Evolutionary conservation across 129 eudicot species (phyloP).

Genomic region (Ambrosia trifida): DNA sequence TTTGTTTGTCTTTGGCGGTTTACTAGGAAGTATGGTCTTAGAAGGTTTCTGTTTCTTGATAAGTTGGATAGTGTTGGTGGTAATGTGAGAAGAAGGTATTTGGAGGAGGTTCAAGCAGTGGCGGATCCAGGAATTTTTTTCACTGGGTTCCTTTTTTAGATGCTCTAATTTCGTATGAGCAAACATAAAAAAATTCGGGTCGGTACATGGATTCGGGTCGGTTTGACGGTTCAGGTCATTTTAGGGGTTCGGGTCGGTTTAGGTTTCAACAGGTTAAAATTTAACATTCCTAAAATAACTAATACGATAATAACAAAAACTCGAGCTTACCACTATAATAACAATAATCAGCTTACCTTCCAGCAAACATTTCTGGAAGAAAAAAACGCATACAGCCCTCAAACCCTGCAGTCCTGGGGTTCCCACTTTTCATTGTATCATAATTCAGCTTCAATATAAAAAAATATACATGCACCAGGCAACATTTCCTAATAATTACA

Average conservation of each 20-base stretch:
- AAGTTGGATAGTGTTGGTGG: conserved; percentile 44
- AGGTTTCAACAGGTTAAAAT: too few species aligned
- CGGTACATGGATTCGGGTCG: too few species aligned
- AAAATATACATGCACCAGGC: conserved; percentile 17
- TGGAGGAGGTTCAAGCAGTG: conserved; percentile 45
- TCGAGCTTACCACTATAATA: background rate
- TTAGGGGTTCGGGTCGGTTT: too few species aligned
- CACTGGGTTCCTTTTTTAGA: too few species aligned
- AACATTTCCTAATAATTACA: background rate
- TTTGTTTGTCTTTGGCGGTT: conserved; percentile 44
- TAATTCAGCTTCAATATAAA: conserved; percentile 72
- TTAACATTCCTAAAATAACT: too few species aligned
- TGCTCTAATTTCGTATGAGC: too few species aligned
- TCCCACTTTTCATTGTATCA: conserved; percentile 84
- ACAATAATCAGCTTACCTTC: conserved; percentile 53
- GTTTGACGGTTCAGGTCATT: too few species aligned
- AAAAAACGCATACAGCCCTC: conserved; percentile 87
- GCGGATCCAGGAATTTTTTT: too few species aligned
- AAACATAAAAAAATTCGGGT: too few species aligned
- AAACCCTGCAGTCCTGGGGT: conserved; percentile 87
- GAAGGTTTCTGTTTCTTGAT: conserved; percentile 64
- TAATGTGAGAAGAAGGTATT: conserved; percentile 43
- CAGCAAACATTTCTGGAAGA: conserved; percentile 92
- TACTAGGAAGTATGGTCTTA: conserved; percentile 50
- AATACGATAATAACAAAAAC: too few species aligned